phyloP scores from a whole-genome alignment of 2,329 filamentous ascomycete species.

The Setomelanomma holmii region DNA sequence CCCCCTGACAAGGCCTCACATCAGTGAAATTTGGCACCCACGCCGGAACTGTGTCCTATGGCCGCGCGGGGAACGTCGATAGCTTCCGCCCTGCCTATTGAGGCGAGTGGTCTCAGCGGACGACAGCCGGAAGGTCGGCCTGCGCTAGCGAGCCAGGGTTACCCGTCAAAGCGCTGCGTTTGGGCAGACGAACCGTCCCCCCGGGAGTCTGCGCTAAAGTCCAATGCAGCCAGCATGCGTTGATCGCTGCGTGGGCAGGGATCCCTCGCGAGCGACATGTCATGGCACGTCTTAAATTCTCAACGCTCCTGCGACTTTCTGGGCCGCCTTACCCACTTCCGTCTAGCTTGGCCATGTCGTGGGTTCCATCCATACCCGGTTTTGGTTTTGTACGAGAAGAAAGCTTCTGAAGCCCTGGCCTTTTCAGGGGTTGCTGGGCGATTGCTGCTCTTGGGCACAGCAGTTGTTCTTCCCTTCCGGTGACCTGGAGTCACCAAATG shows the following conservation, averaged over 20 bases:
- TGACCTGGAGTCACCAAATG: slow-evolving; percentile 38
- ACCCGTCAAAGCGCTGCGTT: neutral
- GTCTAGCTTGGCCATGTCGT: slow-evolving; percentile 43
- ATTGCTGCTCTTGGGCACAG: slow-evolving; percentile 28
- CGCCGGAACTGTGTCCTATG: slow-evolving; percentile 26
- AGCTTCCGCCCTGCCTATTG: slow-evolving; percentile 33
- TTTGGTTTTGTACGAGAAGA: slow-evolving; percentile 31
- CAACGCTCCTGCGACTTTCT: slow-evolving; percentile 44
- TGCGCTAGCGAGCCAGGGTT: neutral
- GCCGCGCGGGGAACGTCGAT: slow-evolving; percentile 40
- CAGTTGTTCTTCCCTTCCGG: slow-evolving; percentile 28
- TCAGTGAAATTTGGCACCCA: slow-evolving; percentile 14
- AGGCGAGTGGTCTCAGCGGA: slow-evolving; percentile 25
- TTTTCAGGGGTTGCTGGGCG: slow-evolving; percentile 39
- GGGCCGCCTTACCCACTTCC: slow-evolving; percentile 41
- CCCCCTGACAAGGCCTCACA: slow-evolving; percentile 33
- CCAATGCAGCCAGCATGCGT: slow-evolving; percentile 28
- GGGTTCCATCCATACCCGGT: slow-evolving; percentile 43
- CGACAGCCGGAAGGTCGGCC: slow-evolving; percentile 33
- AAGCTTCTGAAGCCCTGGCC: slow-evolving; percentile 43
- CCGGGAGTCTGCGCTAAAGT: slow-evolving; percentile 13
- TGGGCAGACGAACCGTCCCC: slow-evolving; percentile 34
- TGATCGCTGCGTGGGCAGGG: slow-evolving; percentile 26
- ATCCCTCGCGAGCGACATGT: slow-evolving; percentile 40
- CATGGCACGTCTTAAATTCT: slow-evolving; percentile 33